Evolutionary conservation across 179 eudicot genomes (phyloP).

Genomic region (Pouteria campechiana): DNA sequence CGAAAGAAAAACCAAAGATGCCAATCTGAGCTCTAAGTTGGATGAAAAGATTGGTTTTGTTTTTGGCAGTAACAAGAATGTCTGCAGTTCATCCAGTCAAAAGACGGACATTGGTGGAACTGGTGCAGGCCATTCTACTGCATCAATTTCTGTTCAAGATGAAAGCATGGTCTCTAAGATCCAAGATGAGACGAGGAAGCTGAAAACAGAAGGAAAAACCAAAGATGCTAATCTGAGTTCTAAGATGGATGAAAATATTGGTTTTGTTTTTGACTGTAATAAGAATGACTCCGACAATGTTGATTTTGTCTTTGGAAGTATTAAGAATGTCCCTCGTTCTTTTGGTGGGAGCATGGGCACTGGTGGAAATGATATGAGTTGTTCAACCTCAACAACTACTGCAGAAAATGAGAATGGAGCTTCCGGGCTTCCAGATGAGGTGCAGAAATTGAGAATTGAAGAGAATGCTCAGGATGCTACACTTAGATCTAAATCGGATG

Average conservation of each 20-base stretch:
- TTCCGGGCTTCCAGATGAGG: no score
- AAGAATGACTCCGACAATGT: slow-evolving; percentile 6
- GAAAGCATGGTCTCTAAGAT: no score
- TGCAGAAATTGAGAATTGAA: no score
- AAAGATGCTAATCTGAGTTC: not conserved
- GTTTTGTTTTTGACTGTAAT: no score
- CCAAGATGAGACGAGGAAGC: slow-evolving; percentile 2
- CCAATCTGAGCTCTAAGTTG: slow-evolving; percentile 1
- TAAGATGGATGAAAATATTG: not conserved
- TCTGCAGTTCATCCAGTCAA: slow-evolving; percentile 7
- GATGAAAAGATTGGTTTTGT: slow-evolving; percentile 19
- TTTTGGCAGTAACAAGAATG: slow-evolving; percentile 23
- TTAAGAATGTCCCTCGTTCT: slow-evolving; percentile 5
- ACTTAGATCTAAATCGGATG: no score
- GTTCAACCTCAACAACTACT: no score
- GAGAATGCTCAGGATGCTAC: no score
- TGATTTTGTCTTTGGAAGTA: slow-evolving; percentile 21
- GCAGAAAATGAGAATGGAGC: no score
- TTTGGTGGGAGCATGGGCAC: slow-evolving; percentile 5
- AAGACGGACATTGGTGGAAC: no score
- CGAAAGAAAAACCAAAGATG: slow-evolving; percentile 1
- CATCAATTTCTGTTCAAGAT: no score
- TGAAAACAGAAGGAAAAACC: slow-evolving; percentile 1
- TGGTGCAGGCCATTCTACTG: no score
- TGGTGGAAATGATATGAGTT: no score